Percentiles rank a stretch among this genome's conserved stretches.
Conservation (phyloP, 1,284 basidiomycete genomes). For the Ustilago nuda region DNA sequence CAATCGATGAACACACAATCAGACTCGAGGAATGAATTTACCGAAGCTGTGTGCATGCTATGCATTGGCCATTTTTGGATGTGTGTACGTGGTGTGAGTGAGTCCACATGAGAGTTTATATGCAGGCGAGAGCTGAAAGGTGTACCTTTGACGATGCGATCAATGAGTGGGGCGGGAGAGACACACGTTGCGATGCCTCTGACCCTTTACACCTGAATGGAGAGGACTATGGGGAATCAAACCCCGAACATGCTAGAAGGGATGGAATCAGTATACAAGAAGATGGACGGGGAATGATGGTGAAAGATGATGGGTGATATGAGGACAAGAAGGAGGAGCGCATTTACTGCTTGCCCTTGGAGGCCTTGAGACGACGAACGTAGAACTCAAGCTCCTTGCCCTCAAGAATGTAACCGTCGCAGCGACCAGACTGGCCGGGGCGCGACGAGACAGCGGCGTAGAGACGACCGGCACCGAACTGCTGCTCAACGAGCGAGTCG, state of each 20-base stretch:
- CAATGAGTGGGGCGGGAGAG: slow-evolving; percentile 1
- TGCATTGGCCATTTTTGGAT: slow-evolving; percentile 23
- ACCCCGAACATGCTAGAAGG: slow-evolving; percentile 6
- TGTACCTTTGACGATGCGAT: slow-evolving; percentile 4
- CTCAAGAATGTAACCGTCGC: slow-evolving; percentile 69
- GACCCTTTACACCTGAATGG: slow-evolving; percentile 2
- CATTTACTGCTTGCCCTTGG: slow-evolving; percentile 63
- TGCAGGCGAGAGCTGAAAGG: slow-evolving; percentile 10
- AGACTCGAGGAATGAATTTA: background rate
- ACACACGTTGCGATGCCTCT: slow-evolving; percentile 3
- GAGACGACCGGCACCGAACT: slow-evolving; percentile 68
- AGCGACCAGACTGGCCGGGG: slow-evolving; percentile 66
- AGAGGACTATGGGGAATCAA: background rate
- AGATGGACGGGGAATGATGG: slow-evolving; percentile 1
- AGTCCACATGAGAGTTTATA: slow-evolving; percentile 8
- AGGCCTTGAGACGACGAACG: slow-evolving; percentile 63
- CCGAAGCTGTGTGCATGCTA: slow-evolving; percentile 16
- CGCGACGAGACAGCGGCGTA: slow-evolving; percentile 67
- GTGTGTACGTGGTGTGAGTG: slow-evolving; percentile 8
- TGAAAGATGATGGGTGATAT: background rate
- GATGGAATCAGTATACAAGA: slow-evolving; percentile 14
- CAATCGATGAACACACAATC: background rate
- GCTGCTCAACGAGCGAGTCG: slow-evolving; percentile 68
- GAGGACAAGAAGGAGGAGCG: background rate
- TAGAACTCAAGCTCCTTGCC: slow-evolving; percentile 69